These are phyloP conservation scores for Adansonia rubrostipa DNA, from an alignment of 441 rosid genomes.

Conservation along the genomic window DNA sequence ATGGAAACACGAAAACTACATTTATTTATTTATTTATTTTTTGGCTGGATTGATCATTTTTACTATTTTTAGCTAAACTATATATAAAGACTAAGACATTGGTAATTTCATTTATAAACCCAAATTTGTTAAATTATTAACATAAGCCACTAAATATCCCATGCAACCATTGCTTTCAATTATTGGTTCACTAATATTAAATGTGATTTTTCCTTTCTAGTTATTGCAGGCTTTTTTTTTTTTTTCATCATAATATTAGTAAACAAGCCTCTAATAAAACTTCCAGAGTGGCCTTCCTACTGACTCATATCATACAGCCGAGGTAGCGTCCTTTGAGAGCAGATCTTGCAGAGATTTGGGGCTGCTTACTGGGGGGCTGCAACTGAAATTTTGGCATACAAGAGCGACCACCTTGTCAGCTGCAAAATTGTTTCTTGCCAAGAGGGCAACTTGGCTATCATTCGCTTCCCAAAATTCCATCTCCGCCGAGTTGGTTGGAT, in stretches of 20 bases:
- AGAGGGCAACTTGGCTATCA: slow-evolving; percentile 58
- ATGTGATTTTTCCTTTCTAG: neutral
- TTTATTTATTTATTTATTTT: too few species aligned
- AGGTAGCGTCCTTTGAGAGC: slow-evolving; percentile 52
- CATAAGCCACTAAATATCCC: neutral
- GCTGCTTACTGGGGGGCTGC: slow-evolving; percentile 65
- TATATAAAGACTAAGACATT: too few species aligned
- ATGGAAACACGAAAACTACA: too few species aligned
- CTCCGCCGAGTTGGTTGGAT: slow-evolving; percentile 61
- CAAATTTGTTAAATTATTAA: neutral
- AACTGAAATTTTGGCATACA: slow-evolving; percentile 86
- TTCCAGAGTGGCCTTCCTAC: neutral
- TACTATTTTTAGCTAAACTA: too few species aligned
- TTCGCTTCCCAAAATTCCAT: slow-evolving; percentile 77
- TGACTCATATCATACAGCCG: slow-evolving; percentile 17
- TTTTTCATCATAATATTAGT: neutral
- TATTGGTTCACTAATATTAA: neutral
- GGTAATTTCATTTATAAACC: too few species aligned
- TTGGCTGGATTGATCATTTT: too few species aligned
- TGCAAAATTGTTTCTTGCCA: slow-evolving; percentile 61
- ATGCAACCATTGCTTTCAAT: neutral
- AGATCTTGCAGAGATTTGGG: slow-evolving; percentile 52
- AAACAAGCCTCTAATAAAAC: neutral
- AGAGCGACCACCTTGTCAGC: slow-evolving; percentile 69
- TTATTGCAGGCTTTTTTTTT: neutral